phyloP scores from a whole-genome alignment of 1,139 yeast genomes.

The Meyerozyma smithsonii region DNA sequence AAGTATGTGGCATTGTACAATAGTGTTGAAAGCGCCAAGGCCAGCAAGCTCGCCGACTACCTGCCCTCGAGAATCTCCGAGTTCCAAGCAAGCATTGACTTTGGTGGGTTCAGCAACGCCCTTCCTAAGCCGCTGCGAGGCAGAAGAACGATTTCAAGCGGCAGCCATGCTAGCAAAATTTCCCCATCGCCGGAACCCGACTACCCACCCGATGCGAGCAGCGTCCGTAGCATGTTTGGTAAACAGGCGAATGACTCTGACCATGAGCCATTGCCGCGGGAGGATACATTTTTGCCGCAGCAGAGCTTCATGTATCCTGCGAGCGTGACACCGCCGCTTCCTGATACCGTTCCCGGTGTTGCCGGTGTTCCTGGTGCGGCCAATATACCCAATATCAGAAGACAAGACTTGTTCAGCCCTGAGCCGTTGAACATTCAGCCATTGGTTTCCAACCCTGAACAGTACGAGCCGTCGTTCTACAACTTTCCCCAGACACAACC shows the following conservation, averaged over 20 bases:
- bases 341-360: too few species aligned
- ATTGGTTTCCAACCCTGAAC: not conserved
- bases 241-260: not conserved
- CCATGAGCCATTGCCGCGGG: not conserved
- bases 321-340: not conserved
- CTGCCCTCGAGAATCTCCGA: slow-evolving; percentile 33
- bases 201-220: not conserved
- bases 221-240: not conserved
- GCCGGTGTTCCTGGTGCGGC: too few species aligned
- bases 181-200: slow-evolving; percentile 1
- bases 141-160: not conserved
- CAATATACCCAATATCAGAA: not conserved
- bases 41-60: slow-evolving; percentile 23
- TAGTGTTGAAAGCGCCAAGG: slow-evolving; percentile 27
- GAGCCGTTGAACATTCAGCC: not conserved
- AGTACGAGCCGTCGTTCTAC: not conserved
- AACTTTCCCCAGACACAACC: not conserved
- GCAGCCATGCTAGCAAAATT: not conserved
- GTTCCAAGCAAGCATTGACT: slow-evolving; percentile 37
- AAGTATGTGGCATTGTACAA: slow-evolving; percentile 29
- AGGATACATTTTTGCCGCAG: not conserved
- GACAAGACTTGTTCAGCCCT: not conserved
- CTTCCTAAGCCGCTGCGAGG: slow-evolving; percentile 21
- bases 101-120: slow-evolving; percentile 38
- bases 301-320: too few species aligned